A percentile compares a stretch with the other conserved stretches of the same genome.
These are phyloP conservation scores for Lasiosphaeriaceae sp. DNA, from an alignment of 495 filamentous ascomycete genomes.

Conservation along the genomic window DNA sequence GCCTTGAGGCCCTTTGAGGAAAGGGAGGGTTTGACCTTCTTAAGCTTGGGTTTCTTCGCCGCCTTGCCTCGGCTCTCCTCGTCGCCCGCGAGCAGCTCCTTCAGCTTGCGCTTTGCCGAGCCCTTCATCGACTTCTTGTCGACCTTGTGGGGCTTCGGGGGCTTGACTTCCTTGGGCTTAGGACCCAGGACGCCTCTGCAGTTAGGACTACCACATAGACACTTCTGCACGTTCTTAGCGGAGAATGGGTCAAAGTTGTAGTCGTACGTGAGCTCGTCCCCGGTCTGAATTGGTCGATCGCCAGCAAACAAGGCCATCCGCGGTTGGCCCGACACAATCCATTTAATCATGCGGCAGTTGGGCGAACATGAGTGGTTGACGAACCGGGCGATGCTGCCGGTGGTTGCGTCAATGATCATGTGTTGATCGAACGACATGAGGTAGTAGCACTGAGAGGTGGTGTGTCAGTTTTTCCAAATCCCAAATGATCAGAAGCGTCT, in stretches of 20 bases:
- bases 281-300: constrained; percentile 81
- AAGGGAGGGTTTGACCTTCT: constrained; percentile 13
- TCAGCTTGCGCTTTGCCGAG: constrained; percentile 28
- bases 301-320: constrained; percentile 97
- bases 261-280: constrained; percentile 97
- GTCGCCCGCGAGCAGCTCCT: constrained; percentile 22
- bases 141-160: constrained; percentile 31
- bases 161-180: constrained; percentile 58
- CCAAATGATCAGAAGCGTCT: too few species aligned
- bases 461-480: not conserved
- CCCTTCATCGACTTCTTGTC: constrained; percentile 26
- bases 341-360: constrained; percentile 97
- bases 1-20: constrained; percentile 24
- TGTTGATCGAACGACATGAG: constrained; percentile 97
- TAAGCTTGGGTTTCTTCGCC: constrained; percentile 26
- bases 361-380: constrained; percentile 97
- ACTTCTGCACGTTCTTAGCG: constrained; percentile 77
- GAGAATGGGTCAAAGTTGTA: constrained; percentile 97
- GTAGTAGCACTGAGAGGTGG: constrained; percentile 73
- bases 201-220: constrained; percentile 70
- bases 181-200: constrained; percentile 78
- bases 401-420: constrained; percentile 97
- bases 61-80: constrained; percentile 15
- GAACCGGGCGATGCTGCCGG: constrained; percentile 92
- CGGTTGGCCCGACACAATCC: constrained; percentile 91